Evolutionary conservation across 2,329 filamentous ascomycete species (phyloP).

Genomic region (Talaromyces sp.): DNA sequence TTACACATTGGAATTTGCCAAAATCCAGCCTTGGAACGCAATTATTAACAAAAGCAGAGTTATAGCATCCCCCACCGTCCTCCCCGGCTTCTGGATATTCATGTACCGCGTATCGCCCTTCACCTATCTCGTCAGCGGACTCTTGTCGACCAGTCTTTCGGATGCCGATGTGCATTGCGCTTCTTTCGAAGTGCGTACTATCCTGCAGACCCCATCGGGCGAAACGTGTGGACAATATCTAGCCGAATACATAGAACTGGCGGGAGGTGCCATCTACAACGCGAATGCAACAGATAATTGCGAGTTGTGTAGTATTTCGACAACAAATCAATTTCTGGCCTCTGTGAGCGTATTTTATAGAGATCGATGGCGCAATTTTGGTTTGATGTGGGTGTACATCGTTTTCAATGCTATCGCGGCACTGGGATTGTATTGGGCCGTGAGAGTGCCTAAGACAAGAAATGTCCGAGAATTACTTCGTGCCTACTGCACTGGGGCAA

Average conservation of each 20-base stretch:
- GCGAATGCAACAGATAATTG: constrained; percentile 45
- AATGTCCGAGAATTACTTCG: no score
- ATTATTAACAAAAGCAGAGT: constrained; percentile 38
- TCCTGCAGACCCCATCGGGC: constrained; percentile 54
- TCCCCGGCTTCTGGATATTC: constrained; percentile 76
- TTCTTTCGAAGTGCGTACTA: constrained; percentile 58
- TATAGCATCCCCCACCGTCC: constrained; percentile 54
- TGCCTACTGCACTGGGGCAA: no score
- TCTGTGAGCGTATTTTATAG: constrained; percentile 47
- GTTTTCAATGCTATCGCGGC: constrained; percentile 52
- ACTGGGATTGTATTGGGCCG: constrained; percentile 21
- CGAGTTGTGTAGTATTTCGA: constrained; percentile 38
- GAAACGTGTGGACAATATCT: constrained; percentile 58
- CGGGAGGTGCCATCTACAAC: constrained; percentile 50
- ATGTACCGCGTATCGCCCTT: constrained; percentile 80
- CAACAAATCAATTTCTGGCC: constrained; percentile 36
- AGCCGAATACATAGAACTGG: constrained; percentile 38
- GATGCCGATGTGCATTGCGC: constrained; percentile 62
- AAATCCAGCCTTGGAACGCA: no score
- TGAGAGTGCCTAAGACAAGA: background rate
- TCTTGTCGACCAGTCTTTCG: constrained; percentile 65
- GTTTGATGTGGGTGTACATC: constrained; percentile 55
- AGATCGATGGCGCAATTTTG: constrained; percentile 64
- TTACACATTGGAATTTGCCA: constrained; percentile 9
- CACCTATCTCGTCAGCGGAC: constrained; percentile 70